phyloP scores from a whole-genome alignment of 257 asterid genomes.

The Solanum paucissectum region DNA sequence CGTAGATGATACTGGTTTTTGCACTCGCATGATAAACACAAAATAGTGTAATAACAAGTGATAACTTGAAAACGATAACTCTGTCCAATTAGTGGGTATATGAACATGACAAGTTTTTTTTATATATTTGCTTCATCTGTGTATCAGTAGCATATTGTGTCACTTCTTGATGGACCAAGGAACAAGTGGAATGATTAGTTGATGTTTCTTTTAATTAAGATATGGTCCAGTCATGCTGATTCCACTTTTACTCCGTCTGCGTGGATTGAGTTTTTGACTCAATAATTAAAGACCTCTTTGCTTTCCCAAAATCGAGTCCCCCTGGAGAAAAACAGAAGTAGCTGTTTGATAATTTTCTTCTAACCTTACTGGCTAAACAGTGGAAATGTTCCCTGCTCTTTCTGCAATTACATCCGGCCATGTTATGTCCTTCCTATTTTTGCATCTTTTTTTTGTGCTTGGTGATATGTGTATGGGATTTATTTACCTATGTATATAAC shows the following conservation, averaged over 20 bases:
- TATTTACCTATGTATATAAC: not conserved
- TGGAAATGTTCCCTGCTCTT: not conserved
- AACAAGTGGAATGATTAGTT: not conserved
- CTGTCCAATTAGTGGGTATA: not conserved
- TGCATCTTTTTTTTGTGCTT: not conserved
- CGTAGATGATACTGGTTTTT: not conserved
- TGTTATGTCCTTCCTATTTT: not conserved
- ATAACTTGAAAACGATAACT: not conserved
- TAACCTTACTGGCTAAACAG: not conserved
- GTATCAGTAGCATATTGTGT: not conserved
- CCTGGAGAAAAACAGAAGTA: not conserved
- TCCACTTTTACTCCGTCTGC: not conserved
- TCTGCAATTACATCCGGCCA: not conserved
- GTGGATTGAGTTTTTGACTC: not conserved
- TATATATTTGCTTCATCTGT: not conserved
- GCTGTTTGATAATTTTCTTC: not conserved
- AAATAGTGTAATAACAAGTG: not conserved
- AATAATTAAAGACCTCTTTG: not conserved
- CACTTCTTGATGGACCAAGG: not conserved
- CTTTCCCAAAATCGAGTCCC: not conserved
- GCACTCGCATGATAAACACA: not conserved
- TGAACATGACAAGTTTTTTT: not conserved
- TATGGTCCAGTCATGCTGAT: not conserved
- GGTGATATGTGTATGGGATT: not conserved
- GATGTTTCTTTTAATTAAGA: not conserved